phyloP scores from a whole-genome alignment of 345 rosid genomes.

The Brassica rapa region DNA sequence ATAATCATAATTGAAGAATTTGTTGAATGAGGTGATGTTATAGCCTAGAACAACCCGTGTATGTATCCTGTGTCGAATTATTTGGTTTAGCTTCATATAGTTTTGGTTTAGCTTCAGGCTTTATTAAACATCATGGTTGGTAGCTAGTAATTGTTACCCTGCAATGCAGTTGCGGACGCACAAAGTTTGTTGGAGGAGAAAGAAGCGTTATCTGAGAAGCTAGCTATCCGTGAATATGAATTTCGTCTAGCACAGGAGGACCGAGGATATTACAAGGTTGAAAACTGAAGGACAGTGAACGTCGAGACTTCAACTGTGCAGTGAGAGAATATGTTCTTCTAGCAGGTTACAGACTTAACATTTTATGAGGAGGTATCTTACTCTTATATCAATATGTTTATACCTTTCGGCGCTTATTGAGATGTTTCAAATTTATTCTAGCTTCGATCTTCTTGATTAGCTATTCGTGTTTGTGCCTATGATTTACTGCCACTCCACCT shows the following conservation, averaged over 20 bases:
- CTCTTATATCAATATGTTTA: background rate
- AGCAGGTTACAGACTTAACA: constrained; percentile 92
- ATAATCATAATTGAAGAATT: background rate
- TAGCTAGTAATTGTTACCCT: constrained; percentile 37
- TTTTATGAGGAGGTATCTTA: constrained; percentile 84
- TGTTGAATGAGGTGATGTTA: background rate
- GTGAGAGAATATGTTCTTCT: constrained; percentile 91
- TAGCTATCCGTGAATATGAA: constrained; percentile 83
- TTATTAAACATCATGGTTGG: too few species aligned
- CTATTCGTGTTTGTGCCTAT: background rate
- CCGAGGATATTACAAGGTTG: constrained; percentile 71
- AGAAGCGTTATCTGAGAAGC: constrained; percentile 73
- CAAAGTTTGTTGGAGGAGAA: constrained; percentile 90
- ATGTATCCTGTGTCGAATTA: background rate
- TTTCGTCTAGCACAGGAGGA: constrained; percentile 90
- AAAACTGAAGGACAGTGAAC: constrained; percentile 77
- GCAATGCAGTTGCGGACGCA: constrained; percentile 80
- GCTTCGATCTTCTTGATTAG: background rate
- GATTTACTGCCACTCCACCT: too few species aligned
- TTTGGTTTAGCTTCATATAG: background rate
- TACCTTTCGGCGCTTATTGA: background rate
- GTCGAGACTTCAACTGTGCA: constrained; percentile 87
- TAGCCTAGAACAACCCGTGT: constrained; percentile 3
- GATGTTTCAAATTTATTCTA: background rate
- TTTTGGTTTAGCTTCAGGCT: too few species aligned